Base-by-base conservation (phyloP, 192 early-diverging fungal genomes). In the Podochytrium sp. region DNA sequence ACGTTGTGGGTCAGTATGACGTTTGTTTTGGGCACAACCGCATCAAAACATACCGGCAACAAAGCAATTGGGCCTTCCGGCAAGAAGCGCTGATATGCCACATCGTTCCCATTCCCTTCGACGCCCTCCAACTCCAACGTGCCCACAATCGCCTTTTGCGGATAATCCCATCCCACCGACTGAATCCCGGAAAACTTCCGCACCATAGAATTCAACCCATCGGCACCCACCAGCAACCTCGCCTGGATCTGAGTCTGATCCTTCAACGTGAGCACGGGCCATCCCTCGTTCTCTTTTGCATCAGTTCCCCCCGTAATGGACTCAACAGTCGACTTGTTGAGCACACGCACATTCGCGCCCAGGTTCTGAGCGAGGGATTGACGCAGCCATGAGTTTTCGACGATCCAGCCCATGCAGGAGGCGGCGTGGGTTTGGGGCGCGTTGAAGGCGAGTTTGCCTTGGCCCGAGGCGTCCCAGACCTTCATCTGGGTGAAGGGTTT, bases 11-110 rank as follows among this genome's bases (percentile, higher is more conserved):
- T 27, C 49, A 30, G 64, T 5, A 50, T 7, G 10, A 25, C 6
- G 14, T 57, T 57, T 27, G 55, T 27, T 39, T 23, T 63, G 10
- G 27, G 23, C 12, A 7, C 62, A 64, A 64, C 32, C 14, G 10
- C 25, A 39, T 23, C 30, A 56, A 12, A 37, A 63, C 82, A 71
- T 86, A 94, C 91, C n/a, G 97, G 97, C 41, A 99, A 83, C 77
- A 96, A 82, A 3, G 96, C 95, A 50, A 99, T 88, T 0, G 97
- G 95, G 1, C 97, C 97, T 0, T 92, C 91, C 3, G 96, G 96
- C 39, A 99, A 83, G 74, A 98, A 99, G 58, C 96, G 84, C 83
- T 99, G 95, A 89, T 92, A 99, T 3, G 95, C 95, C 0, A 93
- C 91, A 29, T 86, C 78, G 73, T 93, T 88, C 39, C 74, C 69